Evolutionary conservation across 345 rosid species (phyloP).

Genomic region (Balakata baccata): DNA sequence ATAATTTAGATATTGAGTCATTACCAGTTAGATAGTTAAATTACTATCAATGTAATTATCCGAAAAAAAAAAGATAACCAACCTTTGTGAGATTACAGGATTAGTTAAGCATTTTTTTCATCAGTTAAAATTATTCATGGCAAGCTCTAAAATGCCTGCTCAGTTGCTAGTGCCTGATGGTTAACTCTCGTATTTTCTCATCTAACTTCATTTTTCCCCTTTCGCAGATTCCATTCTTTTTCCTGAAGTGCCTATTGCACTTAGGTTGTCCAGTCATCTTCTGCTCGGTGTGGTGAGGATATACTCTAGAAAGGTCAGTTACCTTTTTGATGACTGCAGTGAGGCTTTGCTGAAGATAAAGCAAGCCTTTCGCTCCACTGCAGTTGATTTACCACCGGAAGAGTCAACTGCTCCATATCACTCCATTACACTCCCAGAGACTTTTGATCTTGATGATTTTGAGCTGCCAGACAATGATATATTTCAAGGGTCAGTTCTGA

Average conservation of each 20-base stretch:
- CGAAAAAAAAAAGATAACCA: not conserved
- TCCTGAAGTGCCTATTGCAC: constrained; percentile 97
- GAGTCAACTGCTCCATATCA: constrained; percentile 98
- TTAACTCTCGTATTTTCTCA: constrained; percentile 10
- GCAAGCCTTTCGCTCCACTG: constrained; percentile 98
- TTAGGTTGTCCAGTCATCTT: constrained; percentile 93
- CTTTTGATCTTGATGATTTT: constrained; percentile 99
- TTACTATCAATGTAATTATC: too few relatives aligned
- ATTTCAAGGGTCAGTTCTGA: constrained; percentile 80
- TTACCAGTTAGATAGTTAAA: too few relatives aligned
- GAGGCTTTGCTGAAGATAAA: constrained; percentile 96
- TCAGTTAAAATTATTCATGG: not conserved
- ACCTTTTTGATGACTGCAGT: constrained; percentile 99
- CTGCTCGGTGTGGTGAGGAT: constrained; percentile 99
- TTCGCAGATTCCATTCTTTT: constrained; percentile 88
- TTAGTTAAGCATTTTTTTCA: not conserved
- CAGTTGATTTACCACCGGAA: constrained; percentile 97
- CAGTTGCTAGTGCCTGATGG: not conserved
- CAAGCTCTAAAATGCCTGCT: not conserved
- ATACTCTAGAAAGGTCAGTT: constrained; percentile 92
- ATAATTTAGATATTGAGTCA: too few relatives aligned
- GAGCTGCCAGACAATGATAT: constrained; percentile 97
- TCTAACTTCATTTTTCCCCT: not conserved
- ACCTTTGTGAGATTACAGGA: too few relatives aligned
- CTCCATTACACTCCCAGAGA: constrained; percentile 98